Evolutionary conservation across 139 green algal species (phyloP), one percentile per base, ranked within the genome.

Genomic region (Chlamydomonas sphaeroides): DNA sequence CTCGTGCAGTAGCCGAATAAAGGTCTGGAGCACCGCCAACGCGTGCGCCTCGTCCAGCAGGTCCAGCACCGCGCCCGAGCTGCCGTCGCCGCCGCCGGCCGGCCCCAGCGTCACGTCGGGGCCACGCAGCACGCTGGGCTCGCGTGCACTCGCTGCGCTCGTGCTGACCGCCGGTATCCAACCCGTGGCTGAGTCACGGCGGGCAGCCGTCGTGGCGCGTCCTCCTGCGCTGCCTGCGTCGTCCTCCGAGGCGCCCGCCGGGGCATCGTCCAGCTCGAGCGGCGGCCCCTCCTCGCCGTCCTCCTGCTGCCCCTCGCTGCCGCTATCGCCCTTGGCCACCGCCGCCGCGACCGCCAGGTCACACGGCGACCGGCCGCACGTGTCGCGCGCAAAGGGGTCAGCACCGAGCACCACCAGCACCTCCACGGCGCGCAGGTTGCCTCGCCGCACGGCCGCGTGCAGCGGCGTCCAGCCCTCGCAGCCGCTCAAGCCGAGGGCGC

Each of bases 391-490:
- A 53, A 65, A 45, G 35, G 75, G 75, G 75, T 82, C 75, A 21
- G 75, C 75, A 2, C 75, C 75, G 32, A 82, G 75, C 32, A 18
- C 15, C 30, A 82, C 62, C n/a, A 82, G 75, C 41, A 72, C 28
- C 42, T 63, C 62, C 11, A 82, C 56, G 8, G 63, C 32, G 28
- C 32, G 21, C 59, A 72, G 14, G 41, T 65, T 32, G 41, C 61
- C 75, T 25, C 62, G 45, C 4, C 62, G 75, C 28, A 72, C 75
- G 62, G 75, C 75, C 32, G 62, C 72, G 45, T 82, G 75, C 42
- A 82, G 75, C 62, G 75, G 75, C 45, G 61, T 72, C 61, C 75
- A 73, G 33, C 75, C 75, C 63, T 73, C 75, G 62, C 62, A 82
- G 45, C 14, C 45, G 45, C 45, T n/a, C n/a, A n/a, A n/a, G n/a